Conservation (phyloP, 2,329 filamentous ascomycete species). For the Ramichloridium luteum region DNA sequence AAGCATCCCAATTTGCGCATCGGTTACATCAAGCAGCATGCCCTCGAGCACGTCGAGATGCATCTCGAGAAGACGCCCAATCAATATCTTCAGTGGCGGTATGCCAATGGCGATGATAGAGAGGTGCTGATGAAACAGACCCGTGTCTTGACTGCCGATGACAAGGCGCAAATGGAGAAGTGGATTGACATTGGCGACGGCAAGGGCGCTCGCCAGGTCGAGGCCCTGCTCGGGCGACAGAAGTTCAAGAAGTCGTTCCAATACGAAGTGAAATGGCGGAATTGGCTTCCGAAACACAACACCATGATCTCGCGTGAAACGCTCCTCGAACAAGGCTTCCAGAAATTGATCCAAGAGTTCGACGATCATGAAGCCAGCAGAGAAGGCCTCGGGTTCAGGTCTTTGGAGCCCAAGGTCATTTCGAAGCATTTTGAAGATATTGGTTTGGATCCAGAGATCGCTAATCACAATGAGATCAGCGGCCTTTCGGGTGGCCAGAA, state of each 20-base stretch:
- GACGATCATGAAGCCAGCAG: constrained; percentile 98
- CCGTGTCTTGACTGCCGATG: constrained; percentile 71
- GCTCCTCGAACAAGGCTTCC: constrained; percentile 70
- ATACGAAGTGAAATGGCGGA: constrained; percentile 93
- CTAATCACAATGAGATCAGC: constrained; percentile 96
- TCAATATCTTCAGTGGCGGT: constrained; percentile 98
- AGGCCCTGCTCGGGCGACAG: constrained; percentile 85
- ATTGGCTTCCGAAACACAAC: constrained; percentile 85
- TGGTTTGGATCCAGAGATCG: constrained; percentile 91
- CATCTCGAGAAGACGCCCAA: constrained; percentile 98
- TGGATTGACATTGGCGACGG: constrained; percentile 75
- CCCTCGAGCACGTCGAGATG: constrained; percentile 98
- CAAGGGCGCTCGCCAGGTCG: constrained; percentile 62
- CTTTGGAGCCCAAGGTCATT: constrained; percentile 85
- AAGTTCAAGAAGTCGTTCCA: constrained; percentile 99
- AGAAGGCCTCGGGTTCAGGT: constrained; percentile 91
- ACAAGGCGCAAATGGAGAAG: constrained; percentile 85
- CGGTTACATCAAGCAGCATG: constrained; percentile 99
- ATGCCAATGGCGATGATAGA: constrained; percentile 90
- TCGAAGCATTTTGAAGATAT: constrained; percentile 97
- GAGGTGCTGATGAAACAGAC: constrained; percentile 98
- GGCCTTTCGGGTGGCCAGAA: constrained; percentile 95
- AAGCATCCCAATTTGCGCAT: constrained; percentile 98
- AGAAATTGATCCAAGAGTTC: constrained; percentile 92
- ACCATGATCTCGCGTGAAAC: constrained; percentile 87